Evolutionary conservation across 2,329 filamentous ascomycete genomes (phyloP).

Genomic region (Aspergillus fijiensis): DNA sequence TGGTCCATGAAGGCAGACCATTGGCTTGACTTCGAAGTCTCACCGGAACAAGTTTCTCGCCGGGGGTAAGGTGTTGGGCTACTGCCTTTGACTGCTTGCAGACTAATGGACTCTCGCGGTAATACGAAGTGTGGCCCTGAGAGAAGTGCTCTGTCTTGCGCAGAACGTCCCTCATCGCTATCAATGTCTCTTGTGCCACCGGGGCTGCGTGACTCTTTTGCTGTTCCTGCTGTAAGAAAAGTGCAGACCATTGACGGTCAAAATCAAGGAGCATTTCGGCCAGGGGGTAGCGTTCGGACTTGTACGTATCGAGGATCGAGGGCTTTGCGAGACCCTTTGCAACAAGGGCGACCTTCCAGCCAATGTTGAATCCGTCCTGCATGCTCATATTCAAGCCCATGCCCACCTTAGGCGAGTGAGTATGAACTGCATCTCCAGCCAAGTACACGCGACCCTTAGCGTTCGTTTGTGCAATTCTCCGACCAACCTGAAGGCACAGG

Average conservation of each 20-base stretch:
- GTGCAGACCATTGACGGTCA: constrained; percentile 43
- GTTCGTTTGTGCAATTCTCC: constrained; percentile 10
- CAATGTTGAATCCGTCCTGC: constrained; percentile 54
- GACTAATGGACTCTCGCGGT: constrained; percentile 7
- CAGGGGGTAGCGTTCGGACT: constrained; percentile 55
- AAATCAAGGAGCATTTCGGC: constrained; percentile 66
- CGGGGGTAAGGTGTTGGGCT: constrained; percentile 4
- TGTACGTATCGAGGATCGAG: constrained; percentile 51
- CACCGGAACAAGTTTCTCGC: constrained; percentile 24
- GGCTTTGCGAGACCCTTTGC: constrained; percentile 41
- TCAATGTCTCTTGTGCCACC: neutral
- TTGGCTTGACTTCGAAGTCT: constrained; percentile 21
- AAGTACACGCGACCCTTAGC: constrained; percentile 13
- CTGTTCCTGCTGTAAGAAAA: constrained; percentile 3
- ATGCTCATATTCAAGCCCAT: constrained; percentile 37
- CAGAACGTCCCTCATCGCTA: constrained; percentile 9
- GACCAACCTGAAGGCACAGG: constrained; percentile 5
- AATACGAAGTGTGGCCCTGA: constrained; percentile 8
- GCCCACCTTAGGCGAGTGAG: constrained; percentile 14
- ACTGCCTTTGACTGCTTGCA: constrained; percentile 2
- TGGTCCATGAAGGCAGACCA: constrained; percentile 17
- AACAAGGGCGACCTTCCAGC: constrained; percentile 55
- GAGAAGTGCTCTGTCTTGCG: constrained; percentile 2
- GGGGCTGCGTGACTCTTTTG: neutral
- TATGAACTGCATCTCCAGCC: constrained; percentile 14